phyloP scores from a whole-genome alignment of 768 basidiomycete genomes.

The Pleurotus platypus region DNA sequence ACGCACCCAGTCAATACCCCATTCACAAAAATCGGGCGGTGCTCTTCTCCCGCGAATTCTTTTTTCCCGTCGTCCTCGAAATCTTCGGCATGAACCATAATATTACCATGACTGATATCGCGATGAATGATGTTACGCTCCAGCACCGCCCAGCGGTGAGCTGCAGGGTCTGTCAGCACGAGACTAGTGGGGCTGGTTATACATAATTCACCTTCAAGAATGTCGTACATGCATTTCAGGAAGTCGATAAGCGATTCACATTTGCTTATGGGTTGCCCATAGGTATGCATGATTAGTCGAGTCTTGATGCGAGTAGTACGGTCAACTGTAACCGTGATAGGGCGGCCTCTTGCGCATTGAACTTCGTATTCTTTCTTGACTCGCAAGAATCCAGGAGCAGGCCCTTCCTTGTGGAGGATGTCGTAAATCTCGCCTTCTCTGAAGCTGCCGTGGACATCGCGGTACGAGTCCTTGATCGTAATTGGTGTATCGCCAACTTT shows the following conservation, averaged over 20 bases:
- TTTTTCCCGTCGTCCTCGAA: neutral
- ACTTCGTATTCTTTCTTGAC: too few relatives aligned
- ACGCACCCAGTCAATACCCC: too few relatives aligned
- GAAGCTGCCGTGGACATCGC: neutral
- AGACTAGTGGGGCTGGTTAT: neutral
- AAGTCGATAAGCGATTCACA: neutral
- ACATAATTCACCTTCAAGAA: neutral
- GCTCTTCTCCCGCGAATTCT: neutral
- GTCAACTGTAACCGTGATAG: neutral
- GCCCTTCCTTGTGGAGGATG: neutral
- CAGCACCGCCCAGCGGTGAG: neutral
- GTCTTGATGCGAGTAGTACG: neutral
- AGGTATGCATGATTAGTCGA: neutral
- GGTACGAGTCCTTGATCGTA: constrained; percentile 6
- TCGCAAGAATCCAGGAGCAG: neutral
- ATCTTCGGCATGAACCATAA: neutral
- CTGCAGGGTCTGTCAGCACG: neutral
- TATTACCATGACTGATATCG: constrained; percentile 1
- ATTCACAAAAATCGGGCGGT: constrained; percentile 1
- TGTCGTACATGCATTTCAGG: constrained; percentile 3
- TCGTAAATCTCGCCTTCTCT: constrained; percentile 6
- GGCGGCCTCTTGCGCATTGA: too few relatives aligned
- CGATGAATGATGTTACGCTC: neutral
- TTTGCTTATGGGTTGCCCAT: neutral
- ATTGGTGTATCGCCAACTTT: neutral